phyloP scores from a whole-genome alignment of 495 filamentous ascomycete genomes.

The Immersiella caudata region DNA sequence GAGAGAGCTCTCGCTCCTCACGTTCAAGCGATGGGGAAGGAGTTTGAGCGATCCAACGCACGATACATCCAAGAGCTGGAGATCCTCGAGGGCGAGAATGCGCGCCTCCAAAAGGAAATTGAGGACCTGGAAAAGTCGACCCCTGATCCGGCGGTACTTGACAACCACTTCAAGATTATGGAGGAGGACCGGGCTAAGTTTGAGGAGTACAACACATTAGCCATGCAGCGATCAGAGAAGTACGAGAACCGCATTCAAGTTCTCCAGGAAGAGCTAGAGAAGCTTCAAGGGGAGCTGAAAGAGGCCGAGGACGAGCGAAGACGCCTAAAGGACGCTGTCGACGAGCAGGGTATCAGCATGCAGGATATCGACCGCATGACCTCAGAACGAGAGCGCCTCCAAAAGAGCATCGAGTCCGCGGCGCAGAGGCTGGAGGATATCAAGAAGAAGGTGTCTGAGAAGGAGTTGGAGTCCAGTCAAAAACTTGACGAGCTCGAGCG shows the following conservation, averaged over 20 bases:
- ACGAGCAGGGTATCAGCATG: conserved; percentile 89
- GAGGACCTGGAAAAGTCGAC: conserved; percentile 83
- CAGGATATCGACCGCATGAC: conserved; percentile 99
- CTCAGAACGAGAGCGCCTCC: conserved; percentile 85
- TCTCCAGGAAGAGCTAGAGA: conserved; percentile 76
- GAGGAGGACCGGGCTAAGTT: conserved; percentile 92
- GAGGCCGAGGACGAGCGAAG: conserved; percentile 77
- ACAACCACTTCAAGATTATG: conserved; percentile 82
- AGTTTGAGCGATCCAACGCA: conserved; percentile 82
- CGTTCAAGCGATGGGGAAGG: conserved; percentile 82
- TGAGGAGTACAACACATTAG: conserved; percentile 81
- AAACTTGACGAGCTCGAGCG: conserved; percentile 89
- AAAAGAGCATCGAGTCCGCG: conserved; percentile 78
- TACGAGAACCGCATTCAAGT: conserved; percentile 75
- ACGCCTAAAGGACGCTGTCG: conserved; percentile 80
- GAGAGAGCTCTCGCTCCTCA: conserved; percentile 76
- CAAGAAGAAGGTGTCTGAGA: conserved; percentile 77
- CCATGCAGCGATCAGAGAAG: conserved; percentile 79
- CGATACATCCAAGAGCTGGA: conserved; percentile 80
- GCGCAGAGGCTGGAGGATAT: conserved; percentile 74
- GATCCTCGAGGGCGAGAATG: conserved; percentile 81
- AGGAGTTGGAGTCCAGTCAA: conserved; percentile 77
- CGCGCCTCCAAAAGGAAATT: conserved; percentile 75
- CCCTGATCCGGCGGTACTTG: conserved; percentile 77
- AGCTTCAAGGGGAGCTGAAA: conserved; percentile 73